phyloP scores from a whole-genome alignment of 106 monocot species.

The Phalaenopsis equestris region DNA sequence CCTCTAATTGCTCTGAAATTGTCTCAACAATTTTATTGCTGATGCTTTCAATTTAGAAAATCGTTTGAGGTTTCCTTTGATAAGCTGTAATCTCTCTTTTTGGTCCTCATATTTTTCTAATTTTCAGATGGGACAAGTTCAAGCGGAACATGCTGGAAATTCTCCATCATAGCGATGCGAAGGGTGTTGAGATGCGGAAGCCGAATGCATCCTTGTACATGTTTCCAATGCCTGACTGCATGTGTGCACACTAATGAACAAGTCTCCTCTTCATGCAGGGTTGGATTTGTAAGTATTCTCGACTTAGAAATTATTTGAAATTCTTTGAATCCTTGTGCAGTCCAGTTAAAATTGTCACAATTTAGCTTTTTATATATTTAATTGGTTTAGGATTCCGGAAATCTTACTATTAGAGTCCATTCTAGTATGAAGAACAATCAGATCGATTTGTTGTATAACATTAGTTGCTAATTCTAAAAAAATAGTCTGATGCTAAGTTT shows the following conservation, averaged over 20 bases:
- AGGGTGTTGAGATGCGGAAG: slow-evolving; percentile 56
- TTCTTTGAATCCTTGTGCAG: slow-evolving; percentile 3
- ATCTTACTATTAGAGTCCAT: background rate
- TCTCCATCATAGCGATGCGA: slow-evolving; percentile 64
- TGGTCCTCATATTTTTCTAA: background rate
- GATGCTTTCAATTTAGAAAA: background rate
- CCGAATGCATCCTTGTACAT: slow-evolving; percentile 59
- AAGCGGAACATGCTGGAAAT: slow-evolving; percentile 83
- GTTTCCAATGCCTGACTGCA: slow-evolving; percentile 96
- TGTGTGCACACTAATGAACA: slow-evolving; percentile 49
- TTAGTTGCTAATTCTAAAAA: background rate
- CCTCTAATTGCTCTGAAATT: background rate
- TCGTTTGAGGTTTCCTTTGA: background rate
- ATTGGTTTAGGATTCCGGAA: background rate
- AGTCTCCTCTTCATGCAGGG: background rate
- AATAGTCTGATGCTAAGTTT: background rate
- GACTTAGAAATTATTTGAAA: background rate
- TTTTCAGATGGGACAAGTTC: slow-evolving; percentile 84
- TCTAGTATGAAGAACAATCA: background rate
- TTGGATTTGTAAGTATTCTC: slow-evolving; percentile 1
- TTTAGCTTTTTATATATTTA: background rate
- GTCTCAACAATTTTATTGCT: background rate
- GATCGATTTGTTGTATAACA: background rate
- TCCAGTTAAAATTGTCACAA: background rate
- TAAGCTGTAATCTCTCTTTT: background rate